phyloP scores from a whole-genome alignment of 2,329 filamentous ascomycete genomes.

The Plenodomus biglobosus region DNA sequence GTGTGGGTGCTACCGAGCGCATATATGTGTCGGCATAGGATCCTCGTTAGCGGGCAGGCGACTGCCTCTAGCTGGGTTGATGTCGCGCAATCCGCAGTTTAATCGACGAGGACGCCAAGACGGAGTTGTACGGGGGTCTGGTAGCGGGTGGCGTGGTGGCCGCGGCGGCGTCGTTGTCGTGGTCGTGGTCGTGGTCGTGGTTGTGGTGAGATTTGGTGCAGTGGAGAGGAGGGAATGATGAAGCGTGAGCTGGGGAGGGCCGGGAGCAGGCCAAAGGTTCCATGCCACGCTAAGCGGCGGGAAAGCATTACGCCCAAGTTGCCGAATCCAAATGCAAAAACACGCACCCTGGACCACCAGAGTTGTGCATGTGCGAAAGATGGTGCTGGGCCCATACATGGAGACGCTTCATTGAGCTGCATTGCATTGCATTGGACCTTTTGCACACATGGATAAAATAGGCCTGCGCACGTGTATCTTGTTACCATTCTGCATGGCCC shows the following conservation, averaged over 20 bases:
- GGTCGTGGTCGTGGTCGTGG: too few relatives aligned
- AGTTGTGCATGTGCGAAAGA: background rate
- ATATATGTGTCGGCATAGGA: slow-evolving; percentile 39
- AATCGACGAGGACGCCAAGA: background rate
- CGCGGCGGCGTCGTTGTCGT: slow-evolving; percentile 7
- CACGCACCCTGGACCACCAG: background rate
- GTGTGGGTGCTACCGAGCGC: slow-evolving; percentile 31
- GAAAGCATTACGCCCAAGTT: slow-evolving; percentile 12
- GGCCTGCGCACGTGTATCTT: too few relatives aligned
- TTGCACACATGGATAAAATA: too few relatives aligned
- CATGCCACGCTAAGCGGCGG: slow-evolving; percentile 15
- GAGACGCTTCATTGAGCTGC: too few relatives aligned
- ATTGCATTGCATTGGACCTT: too few relatives aligned
- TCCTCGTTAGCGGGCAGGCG: slow-evolving; percentile 21
- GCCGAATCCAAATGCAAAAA: slow-evolving; percentile 4
- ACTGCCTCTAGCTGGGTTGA: slow-evolving; percentile 17
- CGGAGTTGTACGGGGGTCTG: background rate
- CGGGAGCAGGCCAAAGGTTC: slow-evolving; percentile 11
- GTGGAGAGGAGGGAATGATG: slow-evolving; percentile 14
- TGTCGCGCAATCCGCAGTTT: slow-evolving; percentile 6
- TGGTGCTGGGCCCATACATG: background rate
- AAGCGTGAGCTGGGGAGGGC: slow-evolving; percentile 11
- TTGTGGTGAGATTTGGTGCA: slow-evolving; percentile 2
- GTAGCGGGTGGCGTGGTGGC: slow-evolving; percentile 6
- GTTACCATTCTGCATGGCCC: too few relatives aligned